Evolutionary conservation across 768 basidiomycete species (phyloP), one percentile per base, ranked within the genome.

Genomic region (Termitomyces titanicus): DNA sequence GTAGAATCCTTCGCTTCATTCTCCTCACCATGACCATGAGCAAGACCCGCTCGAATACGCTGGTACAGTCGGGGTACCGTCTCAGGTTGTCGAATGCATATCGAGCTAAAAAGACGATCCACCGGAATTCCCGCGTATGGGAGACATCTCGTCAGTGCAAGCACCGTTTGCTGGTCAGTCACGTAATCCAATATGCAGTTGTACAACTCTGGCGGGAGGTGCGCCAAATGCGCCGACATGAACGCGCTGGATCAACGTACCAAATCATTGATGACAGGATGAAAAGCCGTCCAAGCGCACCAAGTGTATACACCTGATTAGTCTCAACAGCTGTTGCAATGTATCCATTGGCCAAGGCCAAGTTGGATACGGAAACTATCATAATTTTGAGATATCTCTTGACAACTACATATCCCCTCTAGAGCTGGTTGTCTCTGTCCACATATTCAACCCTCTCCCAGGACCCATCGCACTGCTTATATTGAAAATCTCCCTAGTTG

Each of bases 101-200:
- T 70, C 48, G 72, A 67, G n/a, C 76, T 73, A 63, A 85, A 93
- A 15, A 94, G 74, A 54, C 79, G 72, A 33, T 79, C 63, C 10
- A 72, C 54, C 0, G 88, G 82, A 40, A 94, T 74, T 0, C 83
- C 78, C 1, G 79, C 76, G 34, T 68, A 68, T 2, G 92, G 89
- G 46, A 91, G 73, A 1, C 86, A 86, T 33, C 82, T 75, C 8
- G 75, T 75, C 45, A 95, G 75, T 1, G 88, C 71, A 24, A 88
- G 67, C 10, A 84, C 70, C 0, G 84, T 79, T 9, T 71, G 69
- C 54, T 86, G 84, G 49, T 56, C 55, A 7, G 13, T 0, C 11
- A 51, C 55, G 10, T 51, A 45, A 0, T 56, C 49, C 6, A 49
- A 3, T 0, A 56, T 56, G n/a, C 49, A 56, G 4, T 4, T 17